Base-by-base conservation (phyloP, 257 asterid species). In the Scutellaria baicalensis region DNA sequence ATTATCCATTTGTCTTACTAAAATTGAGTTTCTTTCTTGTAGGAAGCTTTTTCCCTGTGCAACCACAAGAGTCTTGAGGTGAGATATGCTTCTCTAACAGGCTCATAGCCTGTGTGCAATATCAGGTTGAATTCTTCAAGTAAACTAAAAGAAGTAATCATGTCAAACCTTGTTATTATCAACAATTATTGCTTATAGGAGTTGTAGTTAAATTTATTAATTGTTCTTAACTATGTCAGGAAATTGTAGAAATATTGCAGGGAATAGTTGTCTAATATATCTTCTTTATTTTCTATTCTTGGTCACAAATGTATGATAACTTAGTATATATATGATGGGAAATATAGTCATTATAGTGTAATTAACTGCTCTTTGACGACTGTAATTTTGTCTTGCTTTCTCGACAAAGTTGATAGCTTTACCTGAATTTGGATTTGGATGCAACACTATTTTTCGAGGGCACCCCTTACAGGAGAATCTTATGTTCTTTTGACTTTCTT, bases 41-140 rank as follows among this genome's bases (percentile, higher is more conserved):
- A 91, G 97, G 98, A 93, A 80, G 92, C 97, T 33, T 93, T 93
- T 88, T 83, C 95, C 72, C 81, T 93, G 55, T 93, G 97, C 69
- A 59, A 89, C 73, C 96, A 85, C 2, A 90, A 86, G 77, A 71
- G 85, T 72, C 76, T 90, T 54, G 97, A 90, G 91, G 96, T 89
- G 77, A 79, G 89, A 31, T 49, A 12, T 55, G 11, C 64, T 50
- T 62, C 50, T 33, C 7, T 59, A 33, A 66, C 17, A 8, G 51
- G 57, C 16, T 50, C 31, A 33, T 60, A 66, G 40, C 36, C 50
- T 61, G 36, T 62, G 17, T 50, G 69, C 27, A 2, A 27, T 14
- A 38, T 44, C 50, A 70, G 7, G 11, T 31, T 21, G 18, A 38
- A 39, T 40, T 42, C 44, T n/a, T 67, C 49, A 39, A 68, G 31